Base-by-base conservation (phyloP, 345 rosid species). In the Orychophragmus violaceus region DNA sequence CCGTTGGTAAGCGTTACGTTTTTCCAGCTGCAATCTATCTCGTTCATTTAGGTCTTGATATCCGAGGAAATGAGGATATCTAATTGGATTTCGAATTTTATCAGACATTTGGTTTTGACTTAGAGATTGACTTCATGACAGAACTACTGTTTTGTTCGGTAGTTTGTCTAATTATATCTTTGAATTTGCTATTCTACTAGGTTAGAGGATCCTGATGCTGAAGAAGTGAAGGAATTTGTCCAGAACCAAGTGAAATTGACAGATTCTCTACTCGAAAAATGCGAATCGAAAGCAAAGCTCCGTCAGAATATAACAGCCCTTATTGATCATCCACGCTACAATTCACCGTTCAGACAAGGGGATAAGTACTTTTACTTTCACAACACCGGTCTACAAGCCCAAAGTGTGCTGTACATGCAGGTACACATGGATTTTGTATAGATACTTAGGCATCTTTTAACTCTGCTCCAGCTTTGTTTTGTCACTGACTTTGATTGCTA, bases 161-260 rank as follows among this genome's bases (percentile, higher is more conserved):
- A n/a, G n/a, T n/a, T n/a, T n/a, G n/a, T n/a, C n/a, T n/a, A n/a
- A n/a, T n/a, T n/a, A n/a, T n/a, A n/a, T n/a, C n/a, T n/a, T n/a
- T n/a, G n/a, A n/a, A n/a, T n/a, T n/a, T n/a, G n/a, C n/a, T n/a
- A n/a, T n/a, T n/a, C n/a, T n/a, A 21, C 8, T 68, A 94, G 99
- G 97, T 87, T 94, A 25, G 97, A 94, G 79, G 97, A 91, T 84
- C 88, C 95, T 11, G 95, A 94, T 24, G 84, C 91, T 3, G 90
- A 87, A 52, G 96, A 88, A 68, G 89, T 82, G 27, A 88, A 87
- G 58, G 85, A 83, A 16, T 94, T 91, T 18, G 97, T 91, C 0
- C 59, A 81, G 59, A 75, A 80, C 41, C 96, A 94, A 76, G 93
- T 83, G 68, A 74, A 77, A 53, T 56, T 94, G 80, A 83, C 90